Percentiles rank a stretch among this genome's conserved stretches.
Conservation (phyloP, 176 grass and related monocot genomes). For the Eragrostis nindensis region DNA sequence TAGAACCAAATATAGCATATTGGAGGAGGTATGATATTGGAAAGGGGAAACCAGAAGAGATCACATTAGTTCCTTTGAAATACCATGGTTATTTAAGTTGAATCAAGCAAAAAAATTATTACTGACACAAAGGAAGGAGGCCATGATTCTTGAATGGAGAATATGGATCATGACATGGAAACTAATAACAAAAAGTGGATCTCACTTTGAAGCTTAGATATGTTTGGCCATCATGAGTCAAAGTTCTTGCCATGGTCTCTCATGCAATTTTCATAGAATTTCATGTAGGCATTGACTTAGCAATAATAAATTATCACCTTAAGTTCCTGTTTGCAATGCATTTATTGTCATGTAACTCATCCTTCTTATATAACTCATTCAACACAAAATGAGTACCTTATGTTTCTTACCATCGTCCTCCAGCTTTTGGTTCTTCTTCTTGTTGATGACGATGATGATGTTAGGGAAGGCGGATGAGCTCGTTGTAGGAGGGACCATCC, state of each 20-base stretch:
- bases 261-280: background rate
- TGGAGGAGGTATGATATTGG: background rate
- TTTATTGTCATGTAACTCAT: background rate
- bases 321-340: background rate
- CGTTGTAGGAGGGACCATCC: no score
- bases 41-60: background rate
- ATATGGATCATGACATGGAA: background rate
- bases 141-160: no score
- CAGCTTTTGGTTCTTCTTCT: no score
- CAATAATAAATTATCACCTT: background rate
- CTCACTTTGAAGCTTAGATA: background rate
- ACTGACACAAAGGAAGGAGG: background rate
- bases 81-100: background rate
- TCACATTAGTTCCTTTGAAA: background rate
- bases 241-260: no score
- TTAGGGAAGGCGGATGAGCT: no score
- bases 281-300: background rate
- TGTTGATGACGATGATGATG: no score
- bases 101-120: background rate
- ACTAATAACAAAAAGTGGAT: background rate
- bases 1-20: background rate
- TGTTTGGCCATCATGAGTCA: background rate
- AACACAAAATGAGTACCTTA: no score
- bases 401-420: no score
- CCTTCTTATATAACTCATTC: no score